Conservation (phyloP, 495 filamentous ascomycete genomes). For the Aspergillus egyptiacus region DNA sequence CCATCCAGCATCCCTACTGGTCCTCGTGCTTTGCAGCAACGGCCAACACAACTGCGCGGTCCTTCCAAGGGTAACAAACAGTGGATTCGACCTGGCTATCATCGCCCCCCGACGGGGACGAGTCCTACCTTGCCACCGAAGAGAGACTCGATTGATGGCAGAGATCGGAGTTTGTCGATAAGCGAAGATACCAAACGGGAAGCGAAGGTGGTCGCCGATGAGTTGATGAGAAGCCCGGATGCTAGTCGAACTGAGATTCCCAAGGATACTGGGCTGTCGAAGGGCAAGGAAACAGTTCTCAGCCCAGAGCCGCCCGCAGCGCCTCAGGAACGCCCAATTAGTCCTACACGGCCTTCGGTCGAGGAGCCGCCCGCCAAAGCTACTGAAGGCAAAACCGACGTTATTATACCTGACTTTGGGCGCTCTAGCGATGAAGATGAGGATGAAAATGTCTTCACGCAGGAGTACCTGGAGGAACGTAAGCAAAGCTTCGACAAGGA, state of each 20-base stretch:
- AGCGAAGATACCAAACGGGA: slow-evolving; percentile 20
- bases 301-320: neutral
- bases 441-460: slow-evolving; percentile 44
- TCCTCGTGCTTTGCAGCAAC: slow-evolving; percentile 48
- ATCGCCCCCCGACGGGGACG: slow-evolving; percentile 22
- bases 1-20: slow-evolving; percentile 53
- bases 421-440: slow-evolving; percentile 41
- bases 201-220: slow-evolving; percentile 6
- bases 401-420: slow-evolving; percentile 30
- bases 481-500: slow-evolving; percentile 45
- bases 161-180: slow-evolving; percentile 26
- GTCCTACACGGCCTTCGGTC: neutral
- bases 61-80: slow-evolving; percentile 47
- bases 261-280: neutral
- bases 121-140: slow-evolving; percentile 29
- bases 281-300: slow-evolving; percentile 1
- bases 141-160: slow-evolving; percentile 39
- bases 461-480: slow-evolving; percentile 46
- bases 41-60: slow-evolving; percentile 30
- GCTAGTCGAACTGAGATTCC: slow-evolving; percentile 11
- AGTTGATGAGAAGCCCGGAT: slow-evolving; percentile 8
- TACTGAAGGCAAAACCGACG: slow-evolving; percentile 1
- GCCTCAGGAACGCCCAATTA: neutral
- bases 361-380: slow-evolving; percentile 1
- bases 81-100: slow-evolving; percentile 53